Evolutionary conservation across 805 yeast species (phyloP), one percentile per base, ranked within the genome.

Genomic region (Ogataea populi-albae): DNA sequence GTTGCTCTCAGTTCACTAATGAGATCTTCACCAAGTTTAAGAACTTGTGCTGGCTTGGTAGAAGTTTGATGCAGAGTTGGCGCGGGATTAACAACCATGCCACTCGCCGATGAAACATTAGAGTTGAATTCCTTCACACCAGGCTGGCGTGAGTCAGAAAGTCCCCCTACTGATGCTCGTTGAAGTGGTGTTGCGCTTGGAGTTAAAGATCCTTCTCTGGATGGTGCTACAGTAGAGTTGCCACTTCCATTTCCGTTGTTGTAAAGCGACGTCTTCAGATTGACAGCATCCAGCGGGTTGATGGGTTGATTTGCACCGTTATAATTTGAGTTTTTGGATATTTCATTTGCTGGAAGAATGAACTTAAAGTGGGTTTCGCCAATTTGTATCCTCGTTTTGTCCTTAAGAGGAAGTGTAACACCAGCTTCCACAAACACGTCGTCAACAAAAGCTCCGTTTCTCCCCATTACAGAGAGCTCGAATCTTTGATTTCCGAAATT

Each of bases 401-500:
- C 86, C 16, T 69, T 69, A 30, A 93, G 65, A 2, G 96, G 96
- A 6, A 93, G 88, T 0, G 98, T 93, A 23, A 86, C 79, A 6
- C 96, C 97, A 42, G 84, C 77, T 55, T 87, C 96, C 5, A 93
- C 82, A 59, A 91, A 93, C 23, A 69, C 69, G 47, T 88, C 96
- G 59, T 91, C 93, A 3, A 93, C 95, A 68, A 93, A 93, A 2
- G 97, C 97, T 24, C 98, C 98, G 59, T 93, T 93, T 49, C 96
- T 74, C 14, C 98, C 98, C 49, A 89, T 69, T 2, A 93, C 88
- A 6, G 94, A 81, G 29, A 93, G 65, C 61, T 93, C 98, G 55
- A 93, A 93, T 46, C 95, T 65, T 57, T 91, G 98, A 3, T 94
- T 88, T 3, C 96, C 98, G 62, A 93, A 93, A 57, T 93, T 93